phyloP scores from a whole-genome alignment of 2,329 filamentous ascomycete species.

The Claviceps monticola region DNA sequence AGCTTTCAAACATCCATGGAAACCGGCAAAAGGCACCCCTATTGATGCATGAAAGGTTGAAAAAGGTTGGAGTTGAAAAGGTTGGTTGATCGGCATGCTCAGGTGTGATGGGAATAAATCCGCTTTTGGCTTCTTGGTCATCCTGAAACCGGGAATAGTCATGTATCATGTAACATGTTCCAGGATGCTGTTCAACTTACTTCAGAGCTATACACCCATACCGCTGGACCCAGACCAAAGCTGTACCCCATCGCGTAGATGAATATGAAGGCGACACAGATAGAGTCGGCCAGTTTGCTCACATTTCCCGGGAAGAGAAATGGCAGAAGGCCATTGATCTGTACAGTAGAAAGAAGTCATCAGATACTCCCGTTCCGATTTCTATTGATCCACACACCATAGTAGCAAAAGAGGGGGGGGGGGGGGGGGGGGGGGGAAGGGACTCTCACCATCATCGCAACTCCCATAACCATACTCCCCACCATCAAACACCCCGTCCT shows the following conservation, averaged over 20 bases:
- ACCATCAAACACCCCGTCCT: conserved; percentile 32
- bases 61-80: too few species aligned
- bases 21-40: too few species aligned
- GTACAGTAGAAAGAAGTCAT: background rate
- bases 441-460: conserved; percentile 34
- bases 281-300: conserved; percentile 32
- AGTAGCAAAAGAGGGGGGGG: too few species aligned
- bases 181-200: conserved; percentile 15
- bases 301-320: conserved; percentile 34
- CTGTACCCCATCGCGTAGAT: conserved; percentile 45
- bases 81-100: too few species aligned
- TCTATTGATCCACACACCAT: too few species aligned
- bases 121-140: too few species aligned
- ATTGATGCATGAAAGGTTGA: too few species aligned
- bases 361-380: background rate
- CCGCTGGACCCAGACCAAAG: conserved; percentile 40
- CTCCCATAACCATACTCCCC: conserved; percentile 37
- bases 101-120: too few species aligned
- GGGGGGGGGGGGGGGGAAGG: too few species aligned
- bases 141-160: too few species aligned
- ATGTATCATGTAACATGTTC: too few species aligned
- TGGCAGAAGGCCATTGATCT: conserved; percentile 42
- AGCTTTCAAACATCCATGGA: too few species aligned
- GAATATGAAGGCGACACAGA: conserved; percentile 42
- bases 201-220: conserved; percentile 47